These are phyloP conservation scores for Narthecium ossifragum DNA, from an alignment of 106 monocot genomes.

Conservation along the genomic window DNA sequence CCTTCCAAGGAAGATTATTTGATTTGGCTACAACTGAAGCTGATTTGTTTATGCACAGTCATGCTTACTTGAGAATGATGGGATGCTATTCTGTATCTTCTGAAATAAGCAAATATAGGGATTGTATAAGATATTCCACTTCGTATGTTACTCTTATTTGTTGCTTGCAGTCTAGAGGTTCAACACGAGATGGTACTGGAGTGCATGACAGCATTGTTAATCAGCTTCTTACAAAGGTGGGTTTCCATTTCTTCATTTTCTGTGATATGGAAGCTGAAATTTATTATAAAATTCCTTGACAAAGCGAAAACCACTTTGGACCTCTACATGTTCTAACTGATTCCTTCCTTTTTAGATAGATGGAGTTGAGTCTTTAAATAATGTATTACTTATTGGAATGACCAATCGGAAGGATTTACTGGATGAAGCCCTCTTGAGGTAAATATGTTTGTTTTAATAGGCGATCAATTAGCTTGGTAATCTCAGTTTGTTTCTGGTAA, in stretches of 20 bases:
- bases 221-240: conserved; percentile 99
- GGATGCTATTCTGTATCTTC: not conserved
- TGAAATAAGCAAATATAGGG: conserved; percentile 2
- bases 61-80: no score
- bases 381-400: conserved; percentile 99
- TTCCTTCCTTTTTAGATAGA: conserved; percentile 73
- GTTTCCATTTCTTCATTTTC: no score
- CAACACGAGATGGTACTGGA: conserved; percentile 97
- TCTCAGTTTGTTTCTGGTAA: not conserved
- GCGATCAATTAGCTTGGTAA: not conserved
- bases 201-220: conserved; percentile 99
- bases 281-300: not conserved
- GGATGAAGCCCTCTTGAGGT: conserved; percentile 96
- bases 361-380: conserved; percentile 95
- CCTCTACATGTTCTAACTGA: no score
- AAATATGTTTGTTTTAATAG: conserved; percentile 1
- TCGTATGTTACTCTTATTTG: no score
- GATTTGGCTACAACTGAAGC: no score
- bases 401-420: conserved; percentile 96
- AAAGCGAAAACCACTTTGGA: no score
- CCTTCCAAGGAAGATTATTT: no score
- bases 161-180: conserved; percentile 88
- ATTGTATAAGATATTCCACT: no score
- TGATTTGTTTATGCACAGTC: no score
- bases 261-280: no score